These are phyloP conservation scores for Colletotrichum neosansevieriae DNA, from an alignment of 2,329 filamentous ascomycete species.

Conservation along the genomic window DNA sequence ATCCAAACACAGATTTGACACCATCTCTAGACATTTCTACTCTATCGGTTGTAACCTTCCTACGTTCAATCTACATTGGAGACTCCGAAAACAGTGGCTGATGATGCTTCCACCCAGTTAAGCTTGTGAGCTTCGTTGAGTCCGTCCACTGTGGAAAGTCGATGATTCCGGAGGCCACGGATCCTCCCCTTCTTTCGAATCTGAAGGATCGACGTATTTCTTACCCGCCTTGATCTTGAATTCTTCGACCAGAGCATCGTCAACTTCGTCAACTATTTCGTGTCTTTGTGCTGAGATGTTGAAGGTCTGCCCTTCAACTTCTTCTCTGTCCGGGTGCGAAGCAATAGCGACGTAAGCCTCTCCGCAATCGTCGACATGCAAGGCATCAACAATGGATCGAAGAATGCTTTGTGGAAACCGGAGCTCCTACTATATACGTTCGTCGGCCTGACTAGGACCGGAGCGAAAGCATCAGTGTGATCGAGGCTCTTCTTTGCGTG, in stretches of 20 bases:
- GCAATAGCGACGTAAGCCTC: slow-evolving; percentile 61
- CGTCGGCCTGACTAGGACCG: slow-evolving; percentile 58
- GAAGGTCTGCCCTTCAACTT: slow-evolving; percentile 54
- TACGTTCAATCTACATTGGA: too few relatives aligned
- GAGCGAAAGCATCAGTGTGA: slow-evolving; percentile 55
- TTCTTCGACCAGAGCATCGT: slow-evolving; percentile 52
- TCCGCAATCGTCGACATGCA: slow-evolving; percentile 63
- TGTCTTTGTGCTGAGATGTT: slow-evolving; percentile 60
- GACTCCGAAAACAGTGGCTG: slow-evolving; percentile 53
- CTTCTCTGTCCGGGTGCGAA: slow-evolving; percentile 46
- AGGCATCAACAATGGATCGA: slow-evolving; percentile 58
- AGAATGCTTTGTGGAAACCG: slow-evolving; percentile 57
- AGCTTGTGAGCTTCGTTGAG: slow-evolving; percentile 54
- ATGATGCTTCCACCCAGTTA: slow-evolving; percentile 56
- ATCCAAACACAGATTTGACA: too few relatives aligned
- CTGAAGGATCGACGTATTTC: slow-evolving; percentile 43
- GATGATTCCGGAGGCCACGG: slow-evolving; percentile 45
- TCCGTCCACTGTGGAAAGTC: slow-evolving; percentile 57
- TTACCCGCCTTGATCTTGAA: slow-evolving; percentile 53
- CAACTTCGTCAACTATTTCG: slow-evolving; percentile 57
- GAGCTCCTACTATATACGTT: slow-evolving; percentile 59
- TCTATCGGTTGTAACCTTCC: too few relatives aligned
- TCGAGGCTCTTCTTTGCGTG: slow-evolving; percentile 53
- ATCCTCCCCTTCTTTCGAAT: slow-evolving; percentile 29
- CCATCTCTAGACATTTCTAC: too few relatives aligned